Evolutionary conservation across 495 filamentous ascomycete species (phyloP), one percentile per base, ranked within the genome.

Genomic region (Penicillium diatomitis): DNA sequence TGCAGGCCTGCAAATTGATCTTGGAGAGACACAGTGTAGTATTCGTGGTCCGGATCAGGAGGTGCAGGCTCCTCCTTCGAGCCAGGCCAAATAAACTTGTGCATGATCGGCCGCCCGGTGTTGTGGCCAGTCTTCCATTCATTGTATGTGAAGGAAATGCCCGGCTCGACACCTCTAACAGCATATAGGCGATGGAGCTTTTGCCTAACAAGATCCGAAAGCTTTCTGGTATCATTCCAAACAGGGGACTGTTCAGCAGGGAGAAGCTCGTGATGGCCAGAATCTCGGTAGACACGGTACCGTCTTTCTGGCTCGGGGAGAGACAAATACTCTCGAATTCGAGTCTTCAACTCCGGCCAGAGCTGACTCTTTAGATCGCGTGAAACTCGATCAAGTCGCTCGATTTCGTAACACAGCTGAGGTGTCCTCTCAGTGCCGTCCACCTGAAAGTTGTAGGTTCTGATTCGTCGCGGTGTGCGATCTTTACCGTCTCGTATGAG

Each of bases 401-500:
- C 38, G 28, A 27, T n/a, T 40, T 7, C 9, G 20, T 4, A 27
- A 27, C 8, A 40, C 20, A 27, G 8, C 1, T 40, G 7, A 8
- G 38, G 40, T 38, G 32, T 7, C 28, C 7, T 1, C 45, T 32
- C 12, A 36, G 2, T 31, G 31, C 43, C 43, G 40, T 51, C 41
- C 42, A 45, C 36, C 46, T 51, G 35, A 28, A 51, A 45, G 43
- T 46, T 37, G 41, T 46, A 51, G 36, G 49, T 51, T 39, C 41
- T 51, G 28, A 46, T 51, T 51, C 49, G 42, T 33, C 45, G 39
- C 37, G 42, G 49, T 38, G 43, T 46, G 36, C 49, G 49, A 46
- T 37, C 49, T 12, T 46, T 36, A 41, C 46, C 36, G 39, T 43
- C 49, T 41, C 12, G 49, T 31, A 51, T 51, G 41, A 51, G 43